Base-by-base conservation (phyloP, 345 rosid species). In the Fremontodendron californicum region DNA sequence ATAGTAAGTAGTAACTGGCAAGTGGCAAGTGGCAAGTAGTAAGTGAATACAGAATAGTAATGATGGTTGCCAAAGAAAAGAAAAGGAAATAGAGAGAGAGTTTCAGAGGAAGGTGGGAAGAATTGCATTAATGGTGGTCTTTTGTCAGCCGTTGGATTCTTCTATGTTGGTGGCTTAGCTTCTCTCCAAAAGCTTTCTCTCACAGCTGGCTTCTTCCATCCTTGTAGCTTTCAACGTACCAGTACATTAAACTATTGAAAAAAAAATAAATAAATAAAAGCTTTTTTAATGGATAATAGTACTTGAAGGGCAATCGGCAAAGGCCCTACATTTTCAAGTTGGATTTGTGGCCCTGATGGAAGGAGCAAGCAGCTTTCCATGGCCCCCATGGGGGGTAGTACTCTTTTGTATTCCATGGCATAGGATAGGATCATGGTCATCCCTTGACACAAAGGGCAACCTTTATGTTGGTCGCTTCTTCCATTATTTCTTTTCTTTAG, bases 91-190 rank as follows among this genome's bases (percentile, higher is more conserved):
- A n/a, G 18, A 42, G 4, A 21, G 49, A 46, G 75, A 33, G 2
- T 18, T 68, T 12, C 21, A 12, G 65, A 11, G 85, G 71, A 62
- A 52, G 84, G 80, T 27, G 71, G 29, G 78, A 45, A 19, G 80
- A 42, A 63, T 25, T 23, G 83, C 68, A 82, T 79, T 84, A 82
- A 82, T 77, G 87, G 85, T 83, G 84, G 78, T 79, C 75, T 67
- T 70, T 82, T 2, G 77, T 80, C 87, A 81, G 83, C 87, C 89
- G 89, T 82, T 79, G 73, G 90, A 84, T 84, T 65, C 61, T 39
- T 67, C 1, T 23, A 62, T 51, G 64, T 76, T 55, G 19, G 4
- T 57, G 77, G 48, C 63, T 52, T 71, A 71, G 60, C 75, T 71
- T 71, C 15, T 40, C 7, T 18, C 60, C 29, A 10, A 48, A 10